Percentiles rank a stretch among this genome's conserved stretches.
phyloP scores from a whole-genome alignment of 768 basidiomycete genomes.

The Vishniacozyma victoriae region DNA sequence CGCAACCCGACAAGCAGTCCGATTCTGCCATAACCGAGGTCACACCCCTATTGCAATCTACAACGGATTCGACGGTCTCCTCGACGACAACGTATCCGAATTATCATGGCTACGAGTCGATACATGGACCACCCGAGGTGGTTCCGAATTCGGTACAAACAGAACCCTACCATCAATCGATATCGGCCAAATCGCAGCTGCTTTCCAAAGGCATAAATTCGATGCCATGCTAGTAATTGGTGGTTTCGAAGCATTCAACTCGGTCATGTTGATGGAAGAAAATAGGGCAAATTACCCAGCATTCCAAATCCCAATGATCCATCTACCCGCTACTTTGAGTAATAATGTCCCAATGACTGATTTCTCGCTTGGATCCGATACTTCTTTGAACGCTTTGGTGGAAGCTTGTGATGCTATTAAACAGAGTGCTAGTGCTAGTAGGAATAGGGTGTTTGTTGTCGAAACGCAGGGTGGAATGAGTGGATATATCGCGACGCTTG shows the following conservation, averaged over 20 bases:
- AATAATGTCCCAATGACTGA: slow-evolving; percentile 98
- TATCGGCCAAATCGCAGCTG: slow-evolving; percentile 79
- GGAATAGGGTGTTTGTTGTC: slow-evolving; percentile 94
- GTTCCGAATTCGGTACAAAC: slow-evolving; percentile 96
- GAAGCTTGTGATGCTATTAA: slow-evolving; percentile 98
- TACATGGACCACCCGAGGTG: slow-evolving; percentile 90
- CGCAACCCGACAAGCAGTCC: slow-evolving; percentile 86
- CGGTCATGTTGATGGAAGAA: slow-evolving; percentile 70
- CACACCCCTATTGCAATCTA: slow-evolving; percentile 88
- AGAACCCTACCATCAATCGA: slow-evolving; percentile 78
- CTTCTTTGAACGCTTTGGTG: slow-evolving; percentile 93
- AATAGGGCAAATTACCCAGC: slow-evolving; percentile 77
- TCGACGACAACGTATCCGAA: slow-evolving; percentile 79
- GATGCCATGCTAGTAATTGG: slow-evolving; percentile 83
- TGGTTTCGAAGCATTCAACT: slow-evolving; percentile 89
- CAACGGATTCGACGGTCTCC: slow-evolving; percentile 91
- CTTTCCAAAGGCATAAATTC: slow-evolving; percentile 78
- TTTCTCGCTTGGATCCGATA: slow-evolving; percentile 90
- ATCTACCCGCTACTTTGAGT: slow-evolving; percentile 91
- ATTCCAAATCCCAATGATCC: slow-evolving; percentile 92
- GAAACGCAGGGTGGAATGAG: slow-evolving; percentile 97
- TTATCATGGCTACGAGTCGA: slow-evolving; percentile 96
- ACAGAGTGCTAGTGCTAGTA: slow-evolving; percentile 92
- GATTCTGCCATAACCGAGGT: slow-evolving; percentile 86
- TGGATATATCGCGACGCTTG: slow-evolving; percentile 91